Percentiles rank a stretch among this genome's conserved stretches.
Evolutionary conservation across 768 basidiomycete species (phyloP).

Genomic region (Amanita rimosa): DNA sequence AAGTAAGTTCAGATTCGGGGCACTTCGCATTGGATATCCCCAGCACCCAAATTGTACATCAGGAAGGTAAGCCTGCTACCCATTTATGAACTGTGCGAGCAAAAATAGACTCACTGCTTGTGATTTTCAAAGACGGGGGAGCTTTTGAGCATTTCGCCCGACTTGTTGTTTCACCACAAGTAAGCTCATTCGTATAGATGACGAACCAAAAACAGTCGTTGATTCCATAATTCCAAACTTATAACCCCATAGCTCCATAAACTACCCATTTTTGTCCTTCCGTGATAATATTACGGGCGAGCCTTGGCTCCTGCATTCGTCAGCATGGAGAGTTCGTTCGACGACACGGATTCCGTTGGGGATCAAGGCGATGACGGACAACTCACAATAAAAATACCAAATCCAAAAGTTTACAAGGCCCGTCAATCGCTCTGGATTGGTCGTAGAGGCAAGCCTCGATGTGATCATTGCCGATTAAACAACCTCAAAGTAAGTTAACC

Average conservation of each 20-base stretch:
- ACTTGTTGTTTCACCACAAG: slow-evolving; percentile 3
- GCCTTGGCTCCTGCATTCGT: not conserved
- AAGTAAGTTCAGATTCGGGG: slow-evolving; percentile 7
- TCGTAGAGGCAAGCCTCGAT: slow-evolving; percentile 62
- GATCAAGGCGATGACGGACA: slow-evolving; percentile 37
- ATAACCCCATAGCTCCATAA: not conserved
- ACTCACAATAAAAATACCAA: slow-evolving; percentile 56
- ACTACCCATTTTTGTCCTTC: not conserved
- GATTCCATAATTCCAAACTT: not conserved
- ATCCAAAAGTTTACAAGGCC: slow-evolving; percentile 55
- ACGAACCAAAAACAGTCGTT: not conserved
- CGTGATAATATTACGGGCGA: not conserved
- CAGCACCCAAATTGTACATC: not conserved
- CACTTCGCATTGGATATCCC: not conserved
- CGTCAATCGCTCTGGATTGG: slow-evolving; percentile 69
- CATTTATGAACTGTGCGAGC: not conserved
- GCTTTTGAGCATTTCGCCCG: not conserved
- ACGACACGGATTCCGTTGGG: slow-evolving; percentile 25
- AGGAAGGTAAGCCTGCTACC: not conserved
- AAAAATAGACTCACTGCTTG: not conserved
- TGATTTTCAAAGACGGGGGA: not conserved
- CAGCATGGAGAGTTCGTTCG: slow-evolving; percentile 21
- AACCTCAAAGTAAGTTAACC: slow-evolving; percentile 51
- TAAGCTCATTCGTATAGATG: not conserved
- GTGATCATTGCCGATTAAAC: slow-evolving; percentile 61